Conservation (phyloP, 345 rosid genomes). For the Camelina sativa region DNA sequence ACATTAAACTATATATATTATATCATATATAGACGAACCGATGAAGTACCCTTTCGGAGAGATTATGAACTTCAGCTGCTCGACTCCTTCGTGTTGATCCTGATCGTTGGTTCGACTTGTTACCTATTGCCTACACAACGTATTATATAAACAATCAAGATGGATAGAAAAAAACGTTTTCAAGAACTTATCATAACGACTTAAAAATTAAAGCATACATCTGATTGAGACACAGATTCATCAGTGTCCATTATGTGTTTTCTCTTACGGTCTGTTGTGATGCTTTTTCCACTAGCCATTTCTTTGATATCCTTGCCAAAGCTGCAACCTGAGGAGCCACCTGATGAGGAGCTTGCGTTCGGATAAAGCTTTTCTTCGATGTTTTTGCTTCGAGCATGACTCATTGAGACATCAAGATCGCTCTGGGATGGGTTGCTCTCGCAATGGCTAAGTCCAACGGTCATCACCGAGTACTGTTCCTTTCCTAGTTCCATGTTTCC, state of each 20-base stretch:
- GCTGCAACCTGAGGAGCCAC: slow-evolving; percentile 75
- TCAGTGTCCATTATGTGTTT: slow-evolving; percentile 54
- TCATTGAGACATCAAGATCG: slow-evolving; percentile 48
- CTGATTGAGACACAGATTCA: slow-evolving; percentile 65
- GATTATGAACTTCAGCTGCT: slow-evolving; percentile 79
- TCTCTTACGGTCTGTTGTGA: slow-evolving; percentile 53
- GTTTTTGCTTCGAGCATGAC: slow-evolving; percentile 46
- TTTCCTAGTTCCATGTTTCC: slow-evolving; percentile 39
- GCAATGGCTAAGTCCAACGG: slow-evolving; percentile 67
- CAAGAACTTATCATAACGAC: slow-evolving; percentile 21
- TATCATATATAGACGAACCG: slow-evolving; percentile 21
- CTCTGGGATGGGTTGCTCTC: slow-evolving; percentile 58
- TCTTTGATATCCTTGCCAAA: slow-evolving; percentile 53
- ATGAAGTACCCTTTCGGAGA: slow-evolving; percentile 66
- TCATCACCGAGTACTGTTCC: slow-evolving; percentile 57
- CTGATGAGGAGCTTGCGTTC: slow-evolving; percentile 61
- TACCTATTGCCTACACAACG: slow-evolving; percentile 52
- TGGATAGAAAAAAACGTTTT: background rate
- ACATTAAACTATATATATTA: slow-evolving; percentile 9
- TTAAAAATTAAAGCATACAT: slow-evolving; percentile 46
- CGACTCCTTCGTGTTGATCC: slow-evolving; percentile 61
- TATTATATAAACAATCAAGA: slow-evolving; percentile 11
- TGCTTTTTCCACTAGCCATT: slow-evolving; percentile 41
- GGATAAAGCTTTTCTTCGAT: slow-evolving; percentile 49
- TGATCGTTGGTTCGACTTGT: slow-evolving; percentile 48